phyloP scores from a whole-genome alignment of 176 grass and related monocot species.

The Cenchrus fungigraminus region DNA sequence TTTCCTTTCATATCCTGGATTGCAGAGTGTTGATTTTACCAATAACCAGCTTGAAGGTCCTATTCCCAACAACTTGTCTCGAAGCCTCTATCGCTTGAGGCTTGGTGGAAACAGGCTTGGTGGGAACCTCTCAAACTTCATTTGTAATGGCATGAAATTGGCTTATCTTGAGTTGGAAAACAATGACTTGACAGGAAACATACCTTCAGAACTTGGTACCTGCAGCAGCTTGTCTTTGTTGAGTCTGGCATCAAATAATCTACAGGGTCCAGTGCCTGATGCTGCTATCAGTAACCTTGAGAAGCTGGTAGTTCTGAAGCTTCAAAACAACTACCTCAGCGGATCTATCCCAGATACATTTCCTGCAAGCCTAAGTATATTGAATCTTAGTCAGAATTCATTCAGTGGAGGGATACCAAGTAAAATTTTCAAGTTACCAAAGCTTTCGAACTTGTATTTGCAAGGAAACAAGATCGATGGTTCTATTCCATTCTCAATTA shows the following conservation, averaged over 20 bases:
- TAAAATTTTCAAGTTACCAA: background rate
- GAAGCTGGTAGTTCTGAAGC: conserved; percentile 56
- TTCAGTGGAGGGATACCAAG: conserved; percentile 53
- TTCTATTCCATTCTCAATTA: conserved; percentile 45
- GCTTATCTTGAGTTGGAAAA: conserved; percentile 67
- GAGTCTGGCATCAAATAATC: conserved; percentile 67
- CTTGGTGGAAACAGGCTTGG: conserved; percentile 45
- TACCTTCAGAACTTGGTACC: conserved; percentile 38
- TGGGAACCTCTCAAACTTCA: conserved; percentile 46
- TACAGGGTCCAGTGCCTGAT: conserved; percentile 43
- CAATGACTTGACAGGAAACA: conserved; percentile 42
- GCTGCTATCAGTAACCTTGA: conserved; percentile 40
- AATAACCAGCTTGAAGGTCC: background rate
- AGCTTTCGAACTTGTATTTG: conserved; percentile 60
- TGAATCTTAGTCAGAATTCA: conserved; percentile 77
- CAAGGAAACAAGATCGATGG: conserved; percentile 51
- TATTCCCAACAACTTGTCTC: conserved; percentile 41
- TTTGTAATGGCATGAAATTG: conserved; percentile 24
- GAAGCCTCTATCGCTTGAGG: conserved; percentile 42
- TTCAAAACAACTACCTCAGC: conserved; percentile 49
- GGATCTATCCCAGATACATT: conserved; percentile 38
- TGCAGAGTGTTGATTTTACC: conserved; percentile 65
- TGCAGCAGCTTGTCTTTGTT: conserved; percentile 55
- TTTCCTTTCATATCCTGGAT: conserved; percentile 1
- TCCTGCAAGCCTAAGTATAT: conserved; percentile 29